Base-by-base conservation (phyloP, 2,329 filamentous ascomycete species). In the Keithomyces neogunnii region DNA sequence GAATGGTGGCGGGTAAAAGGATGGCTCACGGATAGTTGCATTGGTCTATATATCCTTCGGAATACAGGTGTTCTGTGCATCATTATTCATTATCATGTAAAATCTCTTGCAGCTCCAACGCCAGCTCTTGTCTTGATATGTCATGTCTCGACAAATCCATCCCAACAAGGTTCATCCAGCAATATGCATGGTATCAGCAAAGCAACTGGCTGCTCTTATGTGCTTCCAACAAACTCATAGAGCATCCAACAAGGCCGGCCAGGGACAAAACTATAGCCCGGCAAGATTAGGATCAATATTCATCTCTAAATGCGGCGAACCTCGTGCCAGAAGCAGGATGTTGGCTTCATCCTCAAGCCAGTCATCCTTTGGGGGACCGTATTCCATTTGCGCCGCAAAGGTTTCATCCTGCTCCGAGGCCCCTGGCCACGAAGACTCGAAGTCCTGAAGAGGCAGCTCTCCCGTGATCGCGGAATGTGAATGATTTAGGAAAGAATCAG, bases 321-420 rank as follows among this genome's bases (percentile, higher is more conserved):
- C 62, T 5, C 64, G 58, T 11, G 68, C 61, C 11, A 75, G 60
- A 13, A 68, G 64, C 40, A 72, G 62, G 55, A 76, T 72, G 52
- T 71, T 72, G 6, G 66, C 65, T 49, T 75, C 72, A 29, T 74
- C 72, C 43, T 69, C 64, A 8, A 66, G 64, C 73, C 73, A 76
- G 26, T 72, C 69, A 36, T 69, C 66, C 28, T 65, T 65, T n/a
- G 60, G 55, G 28, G 57, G 56, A 9, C 57, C 64, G 39, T 66
- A 64, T 10, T 65, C 60, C 57, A 67, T 61, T 19, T 62, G 59
- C 4, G 64, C 62, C 10, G 67, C 65, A 36, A 73, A 70, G 26
- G 67, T 64, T 26, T 62, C 62, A 4, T 67, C 67, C 10, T 66
- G 57, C 2, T 57, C 52, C 44, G 57, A 51, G 9, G 51, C 53